Conservation (phyloP, 805 yeast genomes). For the Ogataea methanolica region DNA sequence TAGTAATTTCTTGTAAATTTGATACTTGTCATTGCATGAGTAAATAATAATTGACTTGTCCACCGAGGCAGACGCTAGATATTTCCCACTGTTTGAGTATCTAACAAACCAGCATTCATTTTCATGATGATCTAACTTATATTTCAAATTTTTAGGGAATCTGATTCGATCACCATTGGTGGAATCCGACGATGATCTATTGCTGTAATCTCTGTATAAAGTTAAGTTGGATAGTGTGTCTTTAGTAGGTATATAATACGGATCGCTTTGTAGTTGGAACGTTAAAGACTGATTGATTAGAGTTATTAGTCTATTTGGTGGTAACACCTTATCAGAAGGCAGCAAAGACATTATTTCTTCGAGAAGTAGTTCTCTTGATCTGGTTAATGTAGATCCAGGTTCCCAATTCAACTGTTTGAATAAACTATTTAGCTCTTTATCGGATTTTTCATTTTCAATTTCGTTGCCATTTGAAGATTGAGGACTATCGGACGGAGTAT, state of each 20-base stretch:
- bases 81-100: slow-evolving; percentile 74
- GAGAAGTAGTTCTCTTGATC: slow-evolving; percentile 38
- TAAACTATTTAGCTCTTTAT: neutral
- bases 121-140: slow-evolving; percentile 46
- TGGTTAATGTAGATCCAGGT: slow-evolving; percentile 2
- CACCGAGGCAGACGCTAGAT: slow-evolving; percentile 70
- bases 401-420: slow-evolving; percentile 18
- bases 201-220: slow-evolving; percentile 13
- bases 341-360: slow-evolving; percentile 40
- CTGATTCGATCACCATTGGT: slow-evolving; percentile 6
- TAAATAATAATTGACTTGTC: slow-evolving; percentile 64
- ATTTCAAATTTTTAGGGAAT: slow-evolving; percentile 42
- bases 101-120: slow-evolving; percentile 83
- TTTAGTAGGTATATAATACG: slow-evolving; percentile 20
- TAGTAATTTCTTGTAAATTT: slow-evolving; percentile 32
- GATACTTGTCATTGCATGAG: slow-evolving; percentile 49
- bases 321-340: slow-evolving; percentile 39
- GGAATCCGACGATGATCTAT: slow-evolving; percentile 17
- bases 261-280: slow-evolving; percentile 35
- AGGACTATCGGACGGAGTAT: slow-evolving; percentile 11
- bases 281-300: slow-evolving; percentile 47
- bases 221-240: slow-evolving; percentile 12
- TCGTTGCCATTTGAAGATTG: slow-evolving; percentile 6
- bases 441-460: neutral
- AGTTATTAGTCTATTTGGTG: slow-evolving; percentile 49